Percentiles rank a stretch among this genome's conserved stretches.
Conservation (phyloP, 306 rosid species). For the Cicer judaicum region DNA sequence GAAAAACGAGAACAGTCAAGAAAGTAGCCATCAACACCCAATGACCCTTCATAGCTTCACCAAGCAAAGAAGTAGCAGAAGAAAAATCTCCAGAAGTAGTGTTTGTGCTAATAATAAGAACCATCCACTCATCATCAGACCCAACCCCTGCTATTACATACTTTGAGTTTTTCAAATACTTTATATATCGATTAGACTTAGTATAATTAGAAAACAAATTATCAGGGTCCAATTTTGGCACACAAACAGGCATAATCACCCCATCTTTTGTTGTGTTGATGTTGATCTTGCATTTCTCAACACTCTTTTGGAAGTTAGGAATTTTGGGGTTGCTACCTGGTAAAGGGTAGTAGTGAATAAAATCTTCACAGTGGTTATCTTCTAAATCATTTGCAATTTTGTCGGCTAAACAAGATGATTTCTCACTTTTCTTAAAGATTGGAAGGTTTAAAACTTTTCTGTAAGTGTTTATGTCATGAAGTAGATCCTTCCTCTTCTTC, state of each 20-base stretch:
- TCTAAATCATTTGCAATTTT: slow-evolving; percentile 57
- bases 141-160: slow-evolving; percentile 70
- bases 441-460: slow-evolving; percentile 55
- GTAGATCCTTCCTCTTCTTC: slow-evolving; percentile 51
- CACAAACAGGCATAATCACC: slow-evolving; percentile 63
- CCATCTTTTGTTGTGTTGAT: slow-evolving; percentile 58
- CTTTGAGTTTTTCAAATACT: slow-evolving; percentile 61
- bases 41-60: slow-evolving; percentile 2
- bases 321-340: slow-evolving; percentile 36
- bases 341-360: slow-evolving; percentile 44
- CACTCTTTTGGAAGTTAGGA: slow-evolving; percentile 44
- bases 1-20: slow-evolving; percentile 21
- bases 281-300: slow-evolving; percentile 56
- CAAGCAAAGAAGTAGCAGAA: slow-evolving; percentile 48
- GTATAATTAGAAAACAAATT: slow-evolving; percentile 56
- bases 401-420: slow-evolving; percentile 66
- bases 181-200: slow-evolving; percentile 36
- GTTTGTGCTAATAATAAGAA: slow-evolving; percentile 61
- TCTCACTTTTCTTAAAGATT: slow-evolving; percentile 39
- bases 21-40: slow-evolving; percentile 25
- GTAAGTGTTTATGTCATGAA: slow-evolving; percentile 68
- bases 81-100: slow-evolving; percentile 56
- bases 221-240: slow-evolving; percentile 42
- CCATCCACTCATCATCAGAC: slow-evolving; percentile 73
- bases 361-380: slow-evolving; percentile 51